A percentile compares a stretch with the other conserved stretches of the same genome.
phyloP scores from a whole-genome alignment of 306 rosid genomes.

The Ziziphus jujuba region DNA sequence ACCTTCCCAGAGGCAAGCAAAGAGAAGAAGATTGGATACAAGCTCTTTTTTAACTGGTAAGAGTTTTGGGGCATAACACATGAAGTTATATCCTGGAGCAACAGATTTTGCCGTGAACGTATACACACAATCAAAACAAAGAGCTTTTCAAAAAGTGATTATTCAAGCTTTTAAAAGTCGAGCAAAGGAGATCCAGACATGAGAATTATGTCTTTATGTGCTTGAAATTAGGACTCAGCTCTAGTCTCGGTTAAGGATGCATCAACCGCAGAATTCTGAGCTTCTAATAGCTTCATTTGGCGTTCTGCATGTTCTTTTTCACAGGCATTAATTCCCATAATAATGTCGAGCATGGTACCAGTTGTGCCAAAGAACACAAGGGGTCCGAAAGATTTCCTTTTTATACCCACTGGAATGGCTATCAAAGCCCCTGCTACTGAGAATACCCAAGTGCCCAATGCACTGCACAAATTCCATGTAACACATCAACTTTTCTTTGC shows the following conservation, averaged over 20 bases:
- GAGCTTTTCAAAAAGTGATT: background rate
- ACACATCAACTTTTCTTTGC: background rate
- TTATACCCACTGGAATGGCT: slow-evolving; percentile 94
- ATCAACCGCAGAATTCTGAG: slow-evolving; percentile 48
- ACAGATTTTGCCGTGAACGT: too few relatives aligned
- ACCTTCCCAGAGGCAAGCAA: background rate
- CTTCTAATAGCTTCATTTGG: slow-evolving; percentile 78
- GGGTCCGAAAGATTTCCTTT: slow-evolving; percentile 83
- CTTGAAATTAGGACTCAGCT: slow-evolving; percentile 39
- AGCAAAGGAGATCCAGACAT: slow-evolving; percentile 4
- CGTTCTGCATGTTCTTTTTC: slow-evolving; percentile 94
- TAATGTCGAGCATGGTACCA: slow-evolving; percentile 92
- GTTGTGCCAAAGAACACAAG: slow-evolving; percentile 96
- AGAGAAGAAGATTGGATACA: background rate
- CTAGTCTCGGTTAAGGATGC: slow-evolving; percentile 33
- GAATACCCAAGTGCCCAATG: slow-evolving; percentile 95
- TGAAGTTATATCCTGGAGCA: background rate
- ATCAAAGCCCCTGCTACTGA: slow-evolving; percentile 90
- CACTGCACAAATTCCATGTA: slow-evolving; percentile 50
- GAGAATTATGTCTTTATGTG: background rate
- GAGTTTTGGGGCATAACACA: background rate
- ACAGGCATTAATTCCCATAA: slow-evolving; percentile 74
- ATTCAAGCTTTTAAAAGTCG: background rate
- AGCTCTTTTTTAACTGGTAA: background rate
- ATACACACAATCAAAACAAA: slow-evolving; percentile 1